Evolutionary conservation across 768 basidiomycete genomes (phyloP), one percentile per base, ranked within the genome.

Genomic region (Phanerodontia chrysosporium): DNA sequence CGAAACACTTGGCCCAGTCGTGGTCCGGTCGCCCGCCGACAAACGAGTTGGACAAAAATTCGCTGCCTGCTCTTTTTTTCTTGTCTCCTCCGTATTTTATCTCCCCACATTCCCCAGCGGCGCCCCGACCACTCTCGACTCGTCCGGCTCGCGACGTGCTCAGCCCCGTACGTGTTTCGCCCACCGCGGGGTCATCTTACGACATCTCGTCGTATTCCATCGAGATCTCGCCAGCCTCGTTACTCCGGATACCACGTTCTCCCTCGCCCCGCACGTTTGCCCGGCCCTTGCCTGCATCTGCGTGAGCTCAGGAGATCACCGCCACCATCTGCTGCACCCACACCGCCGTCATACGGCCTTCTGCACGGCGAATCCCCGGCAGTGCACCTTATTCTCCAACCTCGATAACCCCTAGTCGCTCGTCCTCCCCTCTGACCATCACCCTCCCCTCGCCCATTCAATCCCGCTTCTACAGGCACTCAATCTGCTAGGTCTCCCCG

Each of bases 201-300:
- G 32, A 53, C 52, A 18, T 39, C 39, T 42, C 36, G 21, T 32
- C 32, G 52, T 32, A 48, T 28, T 48, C 24, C 18, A 28, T 28
- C 22, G 22, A 18, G 12, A 32, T 10, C 32, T 25, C 35, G 22
- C 35, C 30, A 9, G 25, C 30, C 25, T 51, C 25, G 1, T 53
- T 53, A 53, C 52, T 25, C 52, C 52, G 52, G 52, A 53, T 48
- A 39, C 32, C 52, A 53, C 52, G 52, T 53, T 53, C 35, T 14
- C 27, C 27, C 28, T 12, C 3, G 1, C 39, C 24, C 52, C 36
- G 30, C 52, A 53, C 52, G 52, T 36, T 42, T 53, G 52, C 52
- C 30, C 22, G 42, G 32, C 52, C 51, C 52, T 36, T 42, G 28
- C 52, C 22, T 52, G 12, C 52, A 53, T 53, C 52, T 53, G 52